A percentile compares a stretch with the other conserved stretches of the same genome.
These are phyloP conservation scores for Petunia hybrid DNA, from an alignment of 305 asterid genomes.

Conservation along the genomic window DNA sequence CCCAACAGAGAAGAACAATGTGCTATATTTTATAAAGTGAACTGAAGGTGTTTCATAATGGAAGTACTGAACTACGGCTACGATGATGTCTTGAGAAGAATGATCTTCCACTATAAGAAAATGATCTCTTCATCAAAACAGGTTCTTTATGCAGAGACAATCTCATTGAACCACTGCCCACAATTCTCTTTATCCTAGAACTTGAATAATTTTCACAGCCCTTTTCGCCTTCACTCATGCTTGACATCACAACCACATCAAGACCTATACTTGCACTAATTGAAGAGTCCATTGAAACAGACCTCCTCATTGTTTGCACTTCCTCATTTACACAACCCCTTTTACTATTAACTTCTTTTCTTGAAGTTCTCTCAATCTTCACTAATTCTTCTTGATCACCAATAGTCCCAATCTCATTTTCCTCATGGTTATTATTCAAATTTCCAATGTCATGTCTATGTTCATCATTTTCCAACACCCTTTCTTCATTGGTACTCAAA, in stretches of 20 bases:
- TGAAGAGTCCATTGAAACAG: constrained; percentile 41
- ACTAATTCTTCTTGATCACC: constrained; percentile 28
- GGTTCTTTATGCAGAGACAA: constrained; percentile 31
- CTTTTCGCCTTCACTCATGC: neutral
- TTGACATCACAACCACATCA: neutral
- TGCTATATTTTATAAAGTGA: neutral
- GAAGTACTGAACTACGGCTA: constrained; percentile 30
- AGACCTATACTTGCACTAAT: constrained; percentile 24
- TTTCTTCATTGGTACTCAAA: constrained; percentile 9
- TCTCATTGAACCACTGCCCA: constrained; percentile 21
- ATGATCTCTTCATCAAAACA: constrained; percentile 45
- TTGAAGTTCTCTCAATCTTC: constrained; percentile 11
- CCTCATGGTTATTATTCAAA: constrained; percentile 7
- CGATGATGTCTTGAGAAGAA: constrained; percentile 35
- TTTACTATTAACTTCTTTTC: neutral
- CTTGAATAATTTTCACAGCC: neutral
- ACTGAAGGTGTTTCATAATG: constrained; percentile 22
- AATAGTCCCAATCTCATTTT: constrained; percentile 22
- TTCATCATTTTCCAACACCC: neutral
- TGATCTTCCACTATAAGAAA: constrained; percentile 40
- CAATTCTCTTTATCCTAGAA: constrained; percentile 2
- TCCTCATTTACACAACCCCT: neutral
- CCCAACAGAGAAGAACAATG: neutral
- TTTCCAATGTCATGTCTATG: neutral
- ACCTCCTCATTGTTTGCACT: constrained; percentile 31